Conservation (phyloP, 1,139 yeast species). For the Sugiyamaella novakii region DNA sequence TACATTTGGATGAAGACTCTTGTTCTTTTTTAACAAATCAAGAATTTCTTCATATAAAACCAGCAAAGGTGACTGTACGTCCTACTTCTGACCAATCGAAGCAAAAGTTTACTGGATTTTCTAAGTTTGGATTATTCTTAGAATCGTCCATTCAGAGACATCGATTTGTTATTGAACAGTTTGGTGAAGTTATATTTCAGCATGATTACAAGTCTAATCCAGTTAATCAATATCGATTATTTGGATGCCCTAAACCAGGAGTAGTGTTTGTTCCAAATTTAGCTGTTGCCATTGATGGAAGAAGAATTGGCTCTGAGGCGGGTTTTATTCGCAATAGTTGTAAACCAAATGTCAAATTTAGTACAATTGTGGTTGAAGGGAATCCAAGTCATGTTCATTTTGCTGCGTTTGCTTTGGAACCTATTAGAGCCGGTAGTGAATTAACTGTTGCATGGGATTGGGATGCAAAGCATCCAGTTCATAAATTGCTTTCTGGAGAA, state of each 20-base stretch:
- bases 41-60: constrained; percentile 34
- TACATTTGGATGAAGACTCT: constrained; percentile 27
- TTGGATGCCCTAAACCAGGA: constrained; percentile 84
- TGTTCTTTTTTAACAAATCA: constrained; percentile 29
- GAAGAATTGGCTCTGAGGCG: constrained; percentile 75
- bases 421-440: constrained; percentile 64
- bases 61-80: constrained; percentile 42
- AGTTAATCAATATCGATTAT: constrained; percentile 73
- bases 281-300: constrained; percentile 72
- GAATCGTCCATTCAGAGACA: constrained; percentile 50
- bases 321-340: constrained; percentile 79
- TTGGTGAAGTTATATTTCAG: constrained; percentile 73
- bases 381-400: constrained; percentile 50
- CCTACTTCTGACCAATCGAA: constrained; percentile 58
- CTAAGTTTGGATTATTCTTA: constrained; percentile 66
- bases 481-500: constrained; percentile 44
- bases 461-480: constrained; percentile 78
- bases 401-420: constrained; percentile 58
- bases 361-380: constrained; percentile 54
- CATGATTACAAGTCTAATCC: constrained; percentile 63
- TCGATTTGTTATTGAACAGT: constrained; percentile 61
- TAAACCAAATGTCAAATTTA: constrained; percentile 67
- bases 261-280: constrained; percentile 57
- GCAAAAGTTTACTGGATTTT: constrained; percentile 70
- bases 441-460: constrained; percentile 85